A percentile compares a stretch with the other conserved stretches of the same genome.
phyloP scores from a whole-genome alignment of 2,329 filamentous ascomycete species.

The Elsinoe necatrix region DNA sequence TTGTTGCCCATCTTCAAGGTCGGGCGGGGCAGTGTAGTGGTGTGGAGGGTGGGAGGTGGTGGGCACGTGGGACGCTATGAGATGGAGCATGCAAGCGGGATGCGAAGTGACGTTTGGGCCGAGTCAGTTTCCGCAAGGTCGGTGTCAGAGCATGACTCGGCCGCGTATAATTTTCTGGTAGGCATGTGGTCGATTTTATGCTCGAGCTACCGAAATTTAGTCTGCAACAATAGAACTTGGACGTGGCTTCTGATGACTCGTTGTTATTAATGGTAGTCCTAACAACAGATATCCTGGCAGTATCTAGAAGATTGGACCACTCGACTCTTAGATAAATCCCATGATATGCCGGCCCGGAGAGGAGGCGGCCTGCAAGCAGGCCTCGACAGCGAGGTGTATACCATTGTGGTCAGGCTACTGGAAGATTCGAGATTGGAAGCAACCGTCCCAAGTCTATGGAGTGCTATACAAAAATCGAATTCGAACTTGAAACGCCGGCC shows the following conservation, averaged over 20 bases:
- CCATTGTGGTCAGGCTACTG: slow-evolving; percentile 67
- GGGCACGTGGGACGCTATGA: slow-evolving; percentile 1
- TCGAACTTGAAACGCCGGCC: slow-evolving; percentile 76
- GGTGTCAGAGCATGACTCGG: not conserved
- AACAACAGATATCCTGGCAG: not conserved
- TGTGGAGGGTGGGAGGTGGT: not conserved
- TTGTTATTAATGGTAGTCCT: not conserved
- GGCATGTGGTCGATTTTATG: not conserved
- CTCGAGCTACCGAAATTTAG: not conserved
- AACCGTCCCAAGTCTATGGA: slow-evolving; percentile 59
- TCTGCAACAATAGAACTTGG: not conserved
- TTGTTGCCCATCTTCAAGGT: slow-evolving; percentile 52
- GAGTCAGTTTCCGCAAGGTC: not conserved
- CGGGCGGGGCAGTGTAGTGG: not conserved
- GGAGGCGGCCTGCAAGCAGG: slow-evolving; percentile 31
- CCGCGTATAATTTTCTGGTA: not conserved
- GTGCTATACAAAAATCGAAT: slow-evolving; percentile 75
- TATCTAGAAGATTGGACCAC: not conserved
- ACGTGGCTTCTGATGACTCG: not conserved
- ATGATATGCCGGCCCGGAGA: slow-evolving; percentile 22
- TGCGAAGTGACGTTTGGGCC: not conserved
- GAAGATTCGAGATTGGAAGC: slow-evolving; percentile 51
- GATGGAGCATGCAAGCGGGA: not conserved
- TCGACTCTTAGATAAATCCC: not conserved
- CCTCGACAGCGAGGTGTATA: slow-evolving; percentile 53